These are phyloP conservation scores for Eimeria maxima DNA, from an alignment of 169 alveolate species.

Conservation along the genomic window DNA sequence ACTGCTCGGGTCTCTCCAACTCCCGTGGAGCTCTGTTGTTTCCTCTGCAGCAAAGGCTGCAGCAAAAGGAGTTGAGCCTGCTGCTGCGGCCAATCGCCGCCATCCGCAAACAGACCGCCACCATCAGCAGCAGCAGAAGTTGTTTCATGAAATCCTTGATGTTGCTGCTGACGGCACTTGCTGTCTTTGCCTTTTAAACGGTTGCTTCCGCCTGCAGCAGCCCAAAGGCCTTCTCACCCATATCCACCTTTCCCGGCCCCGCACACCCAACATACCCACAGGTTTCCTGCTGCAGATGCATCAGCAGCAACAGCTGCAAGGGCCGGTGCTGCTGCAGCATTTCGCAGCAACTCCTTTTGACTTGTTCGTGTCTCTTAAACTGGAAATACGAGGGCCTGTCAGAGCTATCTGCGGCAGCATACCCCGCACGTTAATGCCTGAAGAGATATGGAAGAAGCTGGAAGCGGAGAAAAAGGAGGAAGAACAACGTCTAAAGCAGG, in stretches of 20 bases:
- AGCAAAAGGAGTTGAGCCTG: background rate
- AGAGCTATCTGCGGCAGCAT: background rate
- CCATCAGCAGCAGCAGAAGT: background rate
- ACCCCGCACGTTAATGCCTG: slow-evolving; percentile 13
- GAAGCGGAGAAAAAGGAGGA: background rate
- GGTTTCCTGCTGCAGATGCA: slow-evolving; percentile 4
- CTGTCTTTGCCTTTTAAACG: slow-evolving; percentile 38
- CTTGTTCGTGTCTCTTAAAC: slow-evolving; percentile 28
- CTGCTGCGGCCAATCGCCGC: background rate
- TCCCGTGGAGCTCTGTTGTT: slow-evolving; percentile 13
- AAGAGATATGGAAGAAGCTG: slow-evolving; percentile 9
- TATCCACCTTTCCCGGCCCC: background rate
- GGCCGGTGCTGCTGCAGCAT: background rate
- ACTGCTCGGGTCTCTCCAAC: background rate
- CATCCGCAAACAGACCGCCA: background rate
- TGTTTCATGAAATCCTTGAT: background rate
- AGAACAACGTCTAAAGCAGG: background rate
- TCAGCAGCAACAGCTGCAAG: background rate
- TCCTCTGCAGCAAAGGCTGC: slow-evolving; percentile 8
- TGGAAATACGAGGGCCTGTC: slow-evolving; percentile 43
- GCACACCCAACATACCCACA: background rate
- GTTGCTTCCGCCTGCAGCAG: slow-evolving; percentile 53
- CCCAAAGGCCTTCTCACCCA: slow-evolving; percentile 42
- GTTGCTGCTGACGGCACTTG: slow-evolving; percentile 29
- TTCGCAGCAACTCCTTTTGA: background rate